phyloP scores from a whole-genome alignment of 2,329 filamentous ascomycete genomes.

The Penicillium paneum region DNA sequence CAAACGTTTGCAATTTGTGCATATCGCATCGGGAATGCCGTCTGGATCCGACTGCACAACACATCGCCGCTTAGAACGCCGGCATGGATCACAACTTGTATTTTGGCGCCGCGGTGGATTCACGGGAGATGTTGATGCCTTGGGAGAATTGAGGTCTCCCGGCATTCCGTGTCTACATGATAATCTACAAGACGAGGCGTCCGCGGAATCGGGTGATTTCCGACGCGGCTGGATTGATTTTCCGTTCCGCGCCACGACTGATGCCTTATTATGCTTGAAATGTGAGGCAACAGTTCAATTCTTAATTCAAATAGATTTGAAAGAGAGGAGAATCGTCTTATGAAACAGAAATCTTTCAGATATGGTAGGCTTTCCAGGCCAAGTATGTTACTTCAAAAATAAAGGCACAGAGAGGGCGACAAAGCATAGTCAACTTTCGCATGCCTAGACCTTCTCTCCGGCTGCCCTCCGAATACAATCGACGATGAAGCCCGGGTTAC shows the following conservation, averaged over 20 bases:
- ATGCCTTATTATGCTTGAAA: not conserved
- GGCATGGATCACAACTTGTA: constrained; percentile 26
- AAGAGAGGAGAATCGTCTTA: not conserved
- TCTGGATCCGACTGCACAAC: constrained; percentile 9
- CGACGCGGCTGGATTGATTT: not conserved
- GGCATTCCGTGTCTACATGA: constrained; percentile 8
- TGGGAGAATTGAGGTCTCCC: not conserved
- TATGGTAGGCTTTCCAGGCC: too few species aligned
- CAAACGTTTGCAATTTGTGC: constrained; percentile 20
- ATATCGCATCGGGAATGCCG: not conserved
- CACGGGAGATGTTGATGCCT: not conserved
- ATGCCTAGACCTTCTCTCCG: constrained; percentile 14
- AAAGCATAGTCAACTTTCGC: too few species aligned
- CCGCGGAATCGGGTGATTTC: not conserved
- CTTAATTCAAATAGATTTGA: too few species aligned
- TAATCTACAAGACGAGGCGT: not conserved
- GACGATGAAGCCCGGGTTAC: constrained; percentile 26
- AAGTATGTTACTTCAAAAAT: fast-evolving
- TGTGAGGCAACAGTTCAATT: not conserved
- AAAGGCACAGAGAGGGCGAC: not conserved
- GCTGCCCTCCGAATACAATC: constrained; percentile 25
- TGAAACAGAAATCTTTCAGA: not conserved
- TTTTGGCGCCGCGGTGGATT: constrained; percentile 21
- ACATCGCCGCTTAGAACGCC: constrained; percentile 28
- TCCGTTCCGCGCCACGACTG: not conserved